phyloP scores from a whole-genome alignment of 2,329 filamentous ascomycete species.

The Verruconis gallopava region DNA sequence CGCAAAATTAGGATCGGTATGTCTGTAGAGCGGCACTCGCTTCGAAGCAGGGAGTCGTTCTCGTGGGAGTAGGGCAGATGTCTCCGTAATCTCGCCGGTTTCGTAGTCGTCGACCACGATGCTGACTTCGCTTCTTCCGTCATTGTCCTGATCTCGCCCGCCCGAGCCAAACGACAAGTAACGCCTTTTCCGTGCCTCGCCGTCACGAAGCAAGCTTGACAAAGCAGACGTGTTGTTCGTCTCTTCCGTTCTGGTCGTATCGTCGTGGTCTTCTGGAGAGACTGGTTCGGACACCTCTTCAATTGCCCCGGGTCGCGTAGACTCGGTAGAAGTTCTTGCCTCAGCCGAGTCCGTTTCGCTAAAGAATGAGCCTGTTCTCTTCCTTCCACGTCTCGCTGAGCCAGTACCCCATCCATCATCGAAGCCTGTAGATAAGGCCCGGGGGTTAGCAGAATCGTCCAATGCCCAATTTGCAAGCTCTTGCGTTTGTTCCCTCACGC shows the following conservation, averaged over 20 bases:
- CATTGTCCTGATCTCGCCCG: neutral
- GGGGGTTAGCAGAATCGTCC: slow-evolving; percentile 19
- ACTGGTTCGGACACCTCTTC: slow-evolving; percentile 48
- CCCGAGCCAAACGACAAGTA: neutral
- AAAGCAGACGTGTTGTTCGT: slow-evolving; percentile 4
- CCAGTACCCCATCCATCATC: slow-evolving; percentile 19
- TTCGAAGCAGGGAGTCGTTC: slow-evolving; percentile 8
- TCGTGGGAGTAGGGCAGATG: slow-evolving; percentile 14
- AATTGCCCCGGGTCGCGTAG: slow-evolving; percentile 40
- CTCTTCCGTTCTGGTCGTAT: slow-evolving; percentile 9
- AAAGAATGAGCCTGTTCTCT: slow-evolving; percentile 3
- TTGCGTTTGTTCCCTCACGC: slow-evolving; percentile 74
- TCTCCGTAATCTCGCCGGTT: slow-evolving; percentile 13
- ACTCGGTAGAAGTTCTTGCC: slow-evolving; percentile 19
- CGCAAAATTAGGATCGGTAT: neutral
- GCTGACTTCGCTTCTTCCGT: neutral
- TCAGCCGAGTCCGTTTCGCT: slow-evolving; percentile 16
- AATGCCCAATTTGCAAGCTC: slow-evolving; percentile 76
- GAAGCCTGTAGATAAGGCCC: slow-evolving; percentile 13
- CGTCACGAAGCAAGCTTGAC: slow-evolving; percentile 8
- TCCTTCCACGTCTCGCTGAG: slow-evolving; percentile 13
- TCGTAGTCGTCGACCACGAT: slow-evolving; percentile 21
- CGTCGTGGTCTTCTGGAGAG: slow-evolving; percentile 30
- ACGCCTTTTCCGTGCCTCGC: slow-evolving; percentile 6
- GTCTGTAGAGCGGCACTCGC: neutral